Evolutionary conservation across 192 early-diverging fungal genomes (phyloP).

Genomic region (Pecoramyces ruminantium): DNA sequence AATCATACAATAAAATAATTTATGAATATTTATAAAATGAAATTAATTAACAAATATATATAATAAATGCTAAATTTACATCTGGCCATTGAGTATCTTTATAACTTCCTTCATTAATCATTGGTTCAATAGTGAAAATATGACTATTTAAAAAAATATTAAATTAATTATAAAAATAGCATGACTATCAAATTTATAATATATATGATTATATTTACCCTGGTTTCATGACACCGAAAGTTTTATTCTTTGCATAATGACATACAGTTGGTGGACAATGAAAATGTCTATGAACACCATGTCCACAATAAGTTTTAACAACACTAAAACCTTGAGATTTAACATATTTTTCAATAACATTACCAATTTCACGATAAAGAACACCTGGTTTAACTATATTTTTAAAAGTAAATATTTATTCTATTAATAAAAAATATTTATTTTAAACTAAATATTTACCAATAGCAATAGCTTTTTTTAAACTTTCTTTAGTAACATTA

Average conservation of each 20-base stretch:
- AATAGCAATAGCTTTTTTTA: constrained; percentile 80
- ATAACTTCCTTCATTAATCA: constrained; percentile 78
- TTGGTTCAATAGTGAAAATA: constrained; percentile 94
- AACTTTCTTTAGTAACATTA: constrained; percentile 62
- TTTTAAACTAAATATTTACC: constrained; percentile 45
- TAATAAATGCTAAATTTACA: constrained; percentile 11
- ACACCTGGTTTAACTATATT: constrained; percentile 69
- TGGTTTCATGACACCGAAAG: constrained; percentile 84
- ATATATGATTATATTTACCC: constrained; percentile 42
- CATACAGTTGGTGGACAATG: constrained; percentile 82
- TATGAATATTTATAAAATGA: constrained; percentile 20
- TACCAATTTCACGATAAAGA: constrained; percentile 82
- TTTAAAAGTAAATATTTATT: too few relatives aligned
- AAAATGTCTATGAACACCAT: constrained; percentile 77
- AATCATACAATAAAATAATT: constrained; percentile 25
- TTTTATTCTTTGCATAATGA: constrained; percentile 93
- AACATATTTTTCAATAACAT: constrained; percentile 74
- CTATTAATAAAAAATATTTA: too few relatives aligned
- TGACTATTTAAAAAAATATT: neutral
- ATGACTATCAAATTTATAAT: too few relatives aligned
- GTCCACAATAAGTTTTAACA: constrained; percentile 80
- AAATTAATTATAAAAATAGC: neutral
- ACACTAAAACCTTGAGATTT: constrained; percentile 74
- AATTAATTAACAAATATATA: constrained; percentile 30
- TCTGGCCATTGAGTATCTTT: constrained; percentile 35